Evolutionary conservation across 2,329 filamentous ascomycete genomes (phyloP), one percentile per base, ranked within the genome.

Genomic region (Ceratocystis lukuohia): DNA sequence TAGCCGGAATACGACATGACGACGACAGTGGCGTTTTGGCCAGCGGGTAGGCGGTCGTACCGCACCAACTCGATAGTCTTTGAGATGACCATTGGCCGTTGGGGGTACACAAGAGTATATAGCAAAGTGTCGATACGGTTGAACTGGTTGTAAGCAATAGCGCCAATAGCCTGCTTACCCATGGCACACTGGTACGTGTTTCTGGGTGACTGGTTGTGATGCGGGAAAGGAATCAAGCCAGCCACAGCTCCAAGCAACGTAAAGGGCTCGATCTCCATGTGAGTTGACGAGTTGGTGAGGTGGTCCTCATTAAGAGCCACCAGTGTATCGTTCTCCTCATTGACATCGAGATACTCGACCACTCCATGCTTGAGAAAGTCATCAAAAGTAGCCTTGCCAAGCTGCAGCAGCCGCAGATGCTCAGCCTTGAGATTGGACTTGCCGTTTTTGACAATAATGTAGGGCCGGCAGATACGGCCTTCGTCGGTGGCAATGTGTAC

Each of bases 1-100:
- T 99, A 99, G 28, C 94, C 94, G 10, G 93, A 97, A 77, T 94
- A 99, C 62, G 92, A 97, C 94, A 99, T 99, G 77, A 99, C 94
- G 5, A 96, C 94, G 30, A 99, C 94, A 0, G 90, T 96, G 3
- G 94, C 95, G 69, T 96, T 97, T 73, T 99, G 94, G 0, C 94
- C 94, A 4, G 94, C 94, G 0, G 94, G 94, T 15, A 99, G 85
- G 74, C 96, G 96, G 76, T 99, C 94, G 74, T 97, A 99, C 71
- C 96, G 91, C 71, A 96, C 90, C 28, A 99, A 82, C 76, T 99
- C 91, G 70, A 99, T 99, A 0, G 94, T 96, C 72, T 96, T 88
- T 63, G 91, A 96, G 74, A 96, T 96, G 69, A 97, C 93, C 88
- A 99, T 94, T 1, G 94, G 94, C 71, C 96, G 87, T 74, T 99